These are phyloP conservation scores for Tulasnella sp. DNA, from an alignment of 768 basidiomycete genomes.

Conservation along the genomic window DNA sequence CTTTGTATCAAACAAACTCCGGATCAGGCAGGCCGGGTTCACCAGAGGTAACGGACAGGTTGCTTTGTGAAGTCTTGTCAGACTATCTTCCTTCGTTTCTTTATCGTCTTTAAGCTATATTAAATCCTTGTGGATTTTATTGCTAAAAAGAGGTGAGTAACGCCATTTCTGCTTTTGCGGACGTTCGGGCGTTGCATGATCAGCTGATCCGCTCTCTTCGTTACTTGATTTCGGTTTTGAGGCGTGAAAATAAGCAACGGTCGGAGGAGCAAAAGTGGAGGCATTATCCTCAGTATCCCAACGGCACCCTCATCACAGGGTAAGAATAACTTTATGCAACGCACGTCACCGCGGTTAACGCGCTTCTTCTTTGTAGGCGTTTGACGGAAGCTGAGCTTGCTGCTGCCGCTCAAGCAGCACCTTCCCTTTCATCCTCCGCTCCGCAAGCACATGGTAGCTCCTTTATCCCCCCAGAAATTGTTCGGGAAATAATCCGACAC, in stretches of 20 bases:
- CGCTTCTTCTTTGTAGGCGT: neutral
- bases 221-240: neutral
- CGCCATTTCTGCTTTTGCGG: neutral
- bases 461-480: neutral
- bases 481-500: neutral
- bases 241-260: neutral
- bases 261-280: neutral
- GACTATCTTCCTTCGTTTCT: neutral
- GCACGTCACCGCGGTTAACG: neutral
- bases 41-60: no score
- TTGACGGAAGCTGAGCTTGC: neutral
- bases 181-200: no score
- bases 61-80: neutral
- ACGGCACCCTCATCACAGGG: neutral
- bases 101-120: neutral
- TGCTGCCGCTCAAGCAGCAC: neutral
- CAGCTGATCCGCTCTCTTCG: neutral
- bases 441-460: neutral
- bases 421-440: neutral
- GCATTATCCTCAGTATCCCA: neutral
- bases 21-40: no score
- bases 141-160: neutral
- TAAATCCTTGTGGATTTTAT: neutral
- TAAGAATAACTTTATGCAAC: neutral
- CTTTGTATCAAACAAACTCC: no score